Percentiles rank a stretch among this genome's conserved stretches.
Evolutionary conservation across 352 stramenopile genomes (phyloP).

Genomic region (Phytopythium chamaehyphon): DNA sequence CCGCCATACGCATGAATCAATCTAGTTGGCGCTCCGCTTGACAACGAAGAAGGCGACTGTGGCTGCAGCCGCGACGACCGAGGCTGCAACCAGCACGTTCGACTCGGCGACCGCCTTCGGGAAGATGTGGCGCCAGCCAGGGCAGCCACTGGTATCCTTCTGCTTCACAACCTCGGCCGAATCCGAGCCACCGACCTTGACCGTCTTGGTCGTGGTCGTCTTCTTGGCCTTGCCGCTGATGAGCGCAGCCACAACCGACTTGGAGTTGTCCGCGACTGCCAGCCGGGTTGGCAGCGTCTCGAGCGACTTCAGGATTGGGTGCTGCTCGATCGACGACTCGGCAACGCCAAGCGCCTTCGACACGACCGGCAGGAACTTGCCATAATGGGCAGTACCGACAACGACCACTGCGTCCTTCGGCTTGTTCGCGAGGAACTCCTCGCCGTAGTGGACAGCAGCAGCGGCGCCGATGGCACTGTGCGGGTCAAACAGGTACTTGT

Average conservation of each 20-base stretch:
- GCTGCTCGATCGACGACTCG: slow-evolving; percentile 64
- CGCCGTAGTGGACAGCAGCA: slow-evolving; percentile 82
- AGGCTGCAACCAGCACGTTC: slow-evolving; percentile 25
- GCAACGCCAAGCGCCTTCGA: slow-evolving; percentile 80
- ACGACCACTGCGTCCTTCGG: slow-evolving; percentile 85
- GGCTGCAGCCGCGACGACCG: slow-evolving; percentile 32
- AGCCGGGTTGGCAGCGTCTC: slow-evolving; percentile 67
- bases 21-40: slow-evolving; percentile 35
- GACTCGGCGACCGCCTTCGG: slow-evolving; percentile 8
- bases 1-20: background rate
- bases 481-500: slow-evolving; percentile 96
- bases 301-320: slow-evolving; percentile 69
- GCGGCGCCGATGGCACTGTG: slow-evolving; percentile 95
- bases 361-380: slow-evolving; percentile 96
- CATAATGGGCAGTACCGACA: slow-evolving; percentile 96
- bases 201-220: slow-evolving; percentile 8
- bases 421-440: slow-evolving; percentile 51
- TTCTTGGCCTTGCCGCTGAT: slow-evolving; percentile 33
- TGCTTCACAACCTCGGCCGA: slow-evolving; percentile 4
- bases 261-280: slow-evolving; percentile 60
- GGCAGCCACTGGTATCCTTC: slow-evolving; percentile 8
- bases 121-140: slow-evolving; percentile 10
- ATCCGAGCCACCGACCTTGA: background rate
- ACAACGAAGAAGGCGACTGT: slow-evolving; percentile 30
- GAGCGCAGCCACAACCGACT: slow-evolving; percentile 47